Evolutionary conservation across 345 rosid species (phyloP).

Genomic region (Brassica carinata): DNA sequence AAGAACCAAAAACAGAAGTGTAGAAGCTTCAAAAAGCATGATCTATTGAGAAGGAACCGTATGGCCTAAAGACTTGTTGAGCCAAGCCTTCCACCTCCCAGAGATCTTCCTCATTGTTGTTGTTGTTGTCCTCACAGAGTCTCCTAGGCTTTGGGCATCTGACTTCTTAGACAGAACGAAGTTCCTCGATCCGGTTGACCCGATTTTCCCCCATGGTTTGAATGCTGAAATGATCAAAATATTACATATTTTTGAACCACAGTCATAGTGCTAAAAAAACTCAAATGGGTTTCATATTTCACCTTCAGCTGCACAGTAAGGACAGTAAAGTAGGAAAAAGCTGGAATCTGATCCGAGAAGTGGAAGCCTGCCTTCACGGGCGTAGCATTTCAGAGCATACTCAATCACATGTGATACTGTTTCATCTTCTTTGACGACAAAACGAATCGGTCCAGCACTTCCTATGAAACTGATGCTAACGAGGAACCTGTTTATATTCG

Average conservation of each 20-base stretch:
- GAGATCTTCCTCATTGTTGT: constrained; percentile 13
- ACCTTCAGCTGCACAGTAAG: constrained; percentile 54
- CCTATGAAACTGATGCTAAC: constrained; percentile 77
- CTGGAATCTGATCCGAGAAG: constrained; percentile 72
- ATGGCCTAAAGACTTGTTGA: constrained; percentile 70
- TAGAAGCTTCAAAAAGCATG: not conserved
- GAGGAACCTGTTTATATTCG: constrained; percentile 63
- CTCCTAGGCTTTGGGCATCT: constrained; percentile 26
- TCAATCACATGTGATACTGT: constrained; percentile 72
- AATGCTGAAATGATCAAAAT: constrained; percentile 45
- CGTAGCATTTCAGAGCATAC: constrained; percentile 70
- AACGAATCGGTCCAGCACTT: constrained; percentile 92
- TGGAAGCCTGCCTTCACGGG: constrained; percentile 87
- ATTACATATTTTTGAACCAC: not conserved
- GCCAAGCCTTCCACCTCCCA: constrained; percentile 47
- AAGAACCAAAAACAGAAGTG: not conserved
- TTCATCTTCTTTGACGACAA: constrained; percentile 78
- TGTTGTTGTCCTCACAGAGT: constrained; percentile 26
- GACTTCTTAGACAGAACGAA: constrained; percentile 81
- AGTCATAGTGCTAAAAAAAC: not conserved
- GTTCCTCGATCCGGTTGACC: constrained; percentile 68
- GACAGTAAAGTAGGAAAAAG: constrained; percentile 69
- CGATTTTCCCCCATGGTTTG: constrained; percentile 75
- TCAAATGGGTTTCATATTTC: not conserved
- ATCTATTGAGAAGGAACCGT: constrained; percentile 64